Evolutionary conservation across 345 rosid species (phyloP), one percentile per base, ranked within the genome.

Genomic region (Gossypium stocksii): DNA sequence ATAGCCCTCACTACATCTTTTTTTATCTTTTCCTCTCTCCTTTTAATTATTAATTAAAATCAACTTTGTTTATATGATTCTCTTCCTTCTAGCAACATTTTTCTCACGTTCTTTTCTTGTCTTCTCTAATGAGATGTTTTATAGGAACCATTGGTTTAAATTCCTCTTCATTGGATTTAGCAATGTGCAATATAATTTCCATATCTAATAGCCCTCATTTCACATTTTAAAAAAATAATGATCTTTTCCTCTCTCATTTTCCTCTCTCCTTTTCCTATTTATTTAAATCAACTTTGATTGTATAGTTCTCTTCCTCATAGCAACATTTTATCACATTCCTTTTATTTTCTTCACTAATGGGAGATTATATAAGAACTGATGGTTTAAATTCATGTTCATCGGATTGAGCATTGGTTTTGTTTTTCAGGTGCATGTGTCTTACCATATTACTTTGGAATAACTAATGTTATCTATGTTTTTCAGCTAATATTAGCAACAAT

Each of bases 401-500:
- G 6, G 72, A 25, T 49, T 25, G 44, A 27, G 22, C 38, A 14
- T 46, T 1, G 2, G 16, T 23, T 45, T 44, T 66, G 51, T 10
- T 68, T 68, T 25, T 12, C 9, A 9, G 51, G 15, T 25, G 44
- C 23, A 16, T 10, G 71, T 49, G 59, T 27, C 44, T 9, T 69
- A 51, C 41, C 20, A 27, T 69, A 49, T 51, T 51, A 17, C 22
- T 58, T 57, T 43, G 20, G 41, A 71, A 60, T 12, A 52, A 77
- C 83, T 82, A 78, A 80, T 54, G 15, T 14, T 67, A 58, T 27
- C 73, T 64, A 12, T 67, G 70, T 77, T 81, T 69, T 82, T 77
- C 94, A 95, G 98, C 87, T 95, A 66, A 85, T 93, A 77, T 49
- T 95, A 85, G 94, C 93, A 53, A 91, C 99, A 78, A 51, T 84